Conservation (phyloP, 2,329 filamentous ascomycete genomes). For the Hypoxylon sp. region DNA sequence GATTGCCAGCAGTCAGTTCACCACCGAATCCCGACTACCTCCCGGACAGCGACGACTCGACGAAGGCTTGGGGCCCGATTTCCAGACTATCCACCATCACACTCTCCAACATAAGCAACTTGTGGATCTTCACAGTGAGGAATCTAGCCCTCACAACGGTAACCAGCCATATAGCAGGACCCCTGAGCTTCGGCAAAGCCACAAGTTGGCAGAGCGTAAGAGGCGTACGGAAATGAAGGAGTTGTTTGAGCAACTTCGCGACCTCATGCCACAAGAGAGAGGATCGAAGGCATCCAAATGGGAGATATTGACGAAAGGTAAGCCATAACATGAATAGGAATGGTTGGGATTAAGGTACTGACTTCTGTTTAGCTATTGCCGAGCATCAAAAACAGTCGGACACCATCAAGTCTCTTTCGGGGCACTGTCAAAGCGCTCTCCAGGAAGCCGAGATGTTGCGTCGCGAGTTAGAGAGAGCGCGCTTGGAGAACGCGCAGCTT, state of each 20-base stretch:
- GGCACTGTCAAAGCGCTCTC: constrained; percentile 57
- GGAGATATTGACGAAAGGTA: constrained; percentile 89
- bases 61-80: constrained; percentile 63
- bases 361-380: constrained; percentile 63
- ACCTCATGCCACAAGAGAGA: constrained; percentile 81
- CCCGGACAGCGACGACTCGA: constrained; percentile 78
- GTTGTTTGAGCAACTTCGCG: constrained; percentile 82
- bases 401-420: constrained; percentile 59
- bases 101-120: constrained; percentile 80
- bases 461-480: constrained; percentile 61
- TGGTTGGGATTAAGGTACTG: constrained; percentile 35
- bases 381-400: constrained; percentile 69
- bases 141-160: constrained; percentile 63
- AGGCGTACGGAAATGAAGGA: constrained; percentile 90
- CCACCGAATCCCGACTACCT: constrained; percentile 77
- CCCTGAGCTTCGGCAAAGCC: constrained; percentile 83
- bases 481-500: constrained; percentile 62
- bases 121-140: constrained; percentile 72
- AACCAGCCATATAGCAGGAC: constrained; percentile 84
- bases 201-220: constrained; percentile 87
- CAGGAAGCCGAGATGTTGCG: constrained; percentile 63
- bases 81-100: constrained; percentile 75
- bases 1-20: constrained; percentile 82
- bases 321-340: constrained; percentile 43
- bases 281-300: constrained; percentile 90